Base-by-base conservation (phyloP, 1,139 yeast genomes). In the Debaryomyces psychrophilus region DNA sequence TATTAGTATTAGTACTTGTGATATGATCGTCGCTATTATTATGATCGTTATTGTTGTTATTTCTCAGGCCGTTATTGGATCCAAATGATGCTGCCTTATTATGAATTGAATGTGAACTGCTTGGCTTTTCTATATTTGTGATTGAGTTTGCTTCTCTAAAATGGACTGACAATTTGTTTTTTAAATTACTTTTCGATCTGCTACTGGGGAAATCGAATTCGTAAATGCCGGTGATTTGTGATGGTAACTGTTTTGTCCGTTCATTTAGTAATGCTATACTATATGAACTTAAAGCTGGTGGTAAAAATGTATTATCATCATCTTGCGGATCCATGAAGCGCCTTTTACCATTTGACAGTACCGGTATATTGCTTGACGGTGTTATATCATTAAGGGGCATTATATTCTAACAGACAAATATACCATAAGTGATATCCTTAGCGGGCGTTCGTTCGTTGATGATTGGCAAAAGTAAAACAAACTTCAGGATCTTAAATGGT, bases 251-350 rank as follows among this genome's bases (percentile, higher is more conserved):
- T 55, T 44, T 44, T 31, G 60, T 51, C 39, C 55, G 53, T 34
- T 64, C 70, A 50, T 67, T 66, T 43, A 71, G 59, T 43, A 66
- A 60, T 31, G 76, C 75, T 44, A 72, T 64, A 53, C 75, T 64
- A 52, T 83, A 83, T 9, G 85, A 77, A 58, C 88, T 83, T 52
- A 85, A 69, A 11, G 82, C 82, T 2, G 90, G 90, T 0, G 89
- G 88, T 47, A 79, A 70, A 50, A 79, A 76, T 20, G 81, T 76
- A 48, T 70, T 76, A 53, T 81, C 87, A 33, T 81, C 85, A 18
- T 50, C 53, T 9, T 36, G 38, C 6, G 45, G 29, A 22, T 76
- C 81, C 44, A 59, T 49, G 38, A 55, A 52, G 17, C 28, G 28
- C 18, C 39, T 47, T 28, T 43, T 44, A 31, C 41, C 31, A 40